A percentile compares a stretch with the other conserved stretches of the same genome.
Evolutionary conservation across 2,329 filamentous ascomycete species (phyloP).

Genomic region (Botrytis byssoidea): DNA sequence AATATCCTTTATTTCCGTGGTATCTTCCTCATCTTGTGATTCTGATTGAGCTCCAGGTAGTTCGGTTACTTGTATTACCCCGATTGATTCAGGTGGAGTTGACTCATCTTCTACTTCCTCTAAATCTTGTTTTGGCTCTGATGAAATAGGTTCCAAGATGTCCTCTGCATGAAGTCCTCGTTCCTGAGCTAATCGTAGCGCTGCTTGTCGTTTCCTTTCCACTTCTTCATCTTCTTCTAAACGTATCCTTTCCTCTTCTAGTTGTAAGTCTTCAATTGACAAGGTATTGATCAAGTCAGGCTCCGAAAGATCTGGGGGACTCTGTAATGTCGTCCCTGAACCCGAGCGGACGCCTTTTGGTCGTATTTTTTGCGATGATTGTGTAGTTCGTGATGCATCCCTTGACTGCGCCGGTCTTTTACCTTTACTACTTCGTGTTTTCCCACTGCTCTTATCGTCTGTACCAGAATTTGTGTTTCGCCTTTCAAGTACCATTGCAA

Average conservation of each 20-base stretch:
- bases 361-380: conserved; percentile 33
- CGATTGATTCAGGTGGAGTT: background rate
- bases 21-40: background rate
- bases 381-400: conserved; percentile 53
- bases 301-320: conserved; percentile 35
- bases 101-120: conserved; percentile 21
- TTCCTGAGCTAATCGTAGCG: conserved; percentile 50
- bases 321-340: conserved; percentile 38
- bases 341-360: conserved; percentile 24
- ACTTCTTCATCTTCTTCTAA: conserved; percentile 54
- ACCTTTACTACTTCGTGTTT: conserved; percentile 59
- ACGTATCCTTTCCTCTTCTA: conserved; percentile 50
- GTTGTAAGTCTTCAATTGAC: conserved; percentile 52
- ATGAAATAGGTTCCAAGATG: conserved; percentile 17
- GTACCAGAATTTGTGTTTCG: conserved; percentile 56
- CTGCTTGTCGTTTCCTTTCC: conserved; percentile 52
- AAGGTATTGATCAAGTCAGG: conserved; percentile 44
- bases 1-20: background rate
- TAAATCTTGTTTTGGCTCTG: conserved; percentile 29
- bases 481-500: conserved; percentile 77
- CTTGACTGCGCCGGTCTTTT: conserved; percentile 49
- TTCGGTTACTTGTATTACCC: background rate
- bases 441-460: conserved; percentile 71
- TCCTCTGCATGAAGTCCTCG: conserved; percentile 47
- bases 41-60: background rate